Percentiles rank a stretch among this genome's conserved stretches.
phyloP scores from a whole-genome alignment of 441 rosid species.

The Syzygium malaccense region DNA sequence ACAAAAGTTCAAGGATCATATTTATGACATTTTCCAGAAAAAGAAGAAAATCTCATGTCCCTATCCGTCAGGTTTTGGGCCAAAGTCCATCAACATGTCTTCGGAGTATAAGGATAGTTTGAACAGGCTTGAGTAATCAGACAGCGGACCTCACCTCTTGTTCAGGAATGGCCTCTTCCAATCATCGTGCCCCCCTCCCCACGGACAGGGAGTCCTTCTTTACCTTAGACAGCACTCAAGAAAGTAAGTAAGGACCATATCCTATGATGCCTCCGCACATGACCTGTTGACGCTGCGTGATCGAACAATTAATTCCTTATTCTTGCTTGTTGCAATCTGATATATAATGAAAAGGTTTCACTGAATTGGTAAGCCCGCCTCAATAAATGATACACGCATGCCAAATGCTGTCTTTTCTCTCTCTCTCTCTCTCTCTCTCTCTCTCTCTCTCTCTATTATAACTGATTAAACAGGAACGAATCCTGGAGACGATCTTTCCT shows the following conservation, averaged over 20 bases:
- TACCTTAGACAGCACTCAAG: neutral
- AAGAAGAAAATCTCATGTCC: neutral
- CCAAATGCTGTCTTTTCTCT: neutral
- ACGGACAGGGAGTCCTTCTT: neutral
- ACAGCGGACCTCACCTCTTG: neutral
- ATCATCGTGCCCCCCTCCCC: neutral
- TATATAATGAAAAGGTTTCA: neutral
- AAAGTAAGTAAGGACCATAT: neutral
- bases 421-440: neutral
- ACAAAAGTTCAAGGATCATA: too few species aligned
- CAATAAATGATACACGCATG: neutral
- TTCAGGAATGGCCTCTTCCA: neutral
- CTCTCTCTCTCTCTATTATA: too few species aligned
- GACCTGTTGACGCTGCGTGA: neutral
- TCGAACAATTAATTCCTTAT: neutral
- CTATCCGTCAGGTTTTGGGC: neutral
- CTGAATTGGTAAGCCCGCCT: neutral
- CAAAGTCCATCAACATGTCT: neutral
- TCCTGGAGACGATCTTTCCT: neutral
- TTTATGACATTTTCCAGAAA: too few species aligned
- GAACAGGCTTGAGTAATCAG: neutral
- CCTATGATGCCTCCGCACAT: neutral
- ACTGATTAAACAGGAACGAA: too few species aligned
- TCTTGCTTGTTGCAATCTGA: neutral
- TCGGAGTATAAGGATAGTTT: neutral